Percentiles rank a stretch among this genome's conserved stretches.
phyloP scores from a whole-genome alignment of 352 stramenopile genomes.

The Globisporangium abappressorium region DNA sequence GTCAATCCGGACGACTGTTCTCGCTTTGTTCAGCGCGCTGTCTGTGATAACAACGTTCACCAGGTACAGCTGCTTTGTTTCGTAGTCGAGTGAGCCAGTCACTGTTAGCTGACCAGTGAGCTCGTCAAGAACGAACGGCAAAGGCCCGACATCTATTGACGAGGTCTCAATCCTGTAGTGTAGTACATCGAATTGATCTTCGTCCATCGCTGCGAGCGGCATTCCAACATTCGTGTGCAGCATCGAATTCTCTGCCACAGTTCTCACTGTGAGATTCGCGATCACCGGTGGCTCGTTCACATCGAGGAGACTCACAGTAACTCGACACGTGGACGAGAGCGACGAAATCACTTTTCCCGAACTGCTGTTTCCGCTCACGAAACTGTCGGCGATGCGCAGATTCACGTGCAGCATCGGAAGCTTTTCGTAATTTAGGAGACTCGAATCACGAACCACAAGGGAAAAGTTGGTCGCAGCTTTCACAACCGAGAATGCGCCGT shows the following conservation, averaged over 20 bases:
- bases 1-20: slow-evolving; percentile 24
- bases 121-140: slow-evolving; percentile 42
- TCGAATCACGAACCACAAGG: background rate
- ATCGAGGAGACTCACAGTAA: slow-evolving; percentile 35
- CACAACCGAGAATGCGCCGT: slow-evolving; percentile 9
- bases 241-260: slow-evolving; percentile 35
- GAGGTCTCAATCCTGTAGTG: background rate
- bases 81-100: slow-evolving; percentile 28
- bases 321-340: slow-evolving; percentile 31
- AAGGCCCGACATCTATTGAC: too few relatives aligned
- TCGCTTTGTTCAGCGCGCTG: slow-evolving; percentile 8
- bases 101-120: slow-evolving; percentile 34
- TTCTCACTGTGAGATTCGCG: slow-evolving; percentile 19
- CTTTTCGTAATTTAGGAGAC: slow-evolving; percentile 8
- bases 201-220: slow-evolving; percentile 6
- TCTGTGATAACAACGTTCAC: slow-evolving; percentile 20
- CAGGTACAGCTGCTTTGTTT: slow-evolving; percentile 24
- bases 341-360: slow-evolving; percentile 27
- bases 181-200: slow-evolving; percentile 6
- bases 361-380: slow-evolving; percentile 5
- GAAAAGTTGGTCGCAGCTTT: background rate
- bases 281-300: slow-evolving; percentile 48
- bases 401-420: background rate
- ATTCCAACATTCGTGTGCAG: slow-evolving; percentile 11
- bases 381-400: slow-evolving; percentile 14